Evolutionary conservation across 176 grass and related monocot genomes (phyloP).

Genomic region (Stipa capillata): DNA sequence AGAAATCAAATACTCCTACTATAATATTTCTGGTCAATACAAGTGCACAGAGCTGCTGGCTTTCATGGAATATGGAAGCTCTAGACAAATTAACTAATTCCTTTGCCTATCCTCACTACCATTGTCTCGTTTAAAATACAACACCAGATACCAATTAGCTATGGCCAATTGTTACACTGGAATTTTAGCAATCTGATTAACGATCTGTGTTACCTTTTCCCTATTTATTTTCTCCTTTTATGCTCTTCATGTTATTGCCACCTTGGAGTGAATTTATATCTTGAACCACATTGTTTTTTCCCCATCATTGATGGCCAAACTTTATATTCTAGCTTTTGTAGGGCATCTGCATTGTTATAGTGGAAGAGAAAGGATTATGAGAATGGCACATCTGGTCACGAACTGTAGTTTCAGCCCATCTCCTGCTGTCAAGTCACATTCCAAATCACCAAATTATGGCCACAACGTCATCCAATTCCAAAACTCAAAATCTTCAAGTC

Average conservation of each 20-base stretch:
- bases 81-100: background rate
- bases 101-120: background rate
- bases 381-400: constrained; percentile 52
- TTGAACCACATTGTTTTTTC: background rate
- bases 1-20: background rate
- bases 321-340: constrained; percentile 11
- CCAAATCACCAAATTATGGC: background rate
- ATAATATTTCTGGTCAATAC: background rate
- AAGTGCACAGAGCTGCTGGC: background rate
- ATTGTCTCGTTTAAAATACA: background rate
- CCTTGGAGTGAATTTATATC: background rate
- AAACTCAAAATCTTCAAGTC: constrained; percentile 27
- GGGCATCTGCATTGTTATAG: background rate
- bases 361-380: constrained; percentile 20
- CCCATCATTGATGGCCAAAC: background rate
- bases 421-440: constrained; percentile 23
- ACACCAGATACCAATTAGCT: background rate
- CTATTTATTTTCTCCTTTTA: background rate
- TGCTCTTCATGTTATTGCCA: background rate
- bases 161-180: background rate
- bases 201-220: background rate
- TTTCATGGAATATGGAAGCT: background rate
- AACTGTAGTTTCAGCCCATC: constrained; percentile 35
- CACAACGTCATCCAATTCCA: constrained; percentile 29
- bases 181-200: background rate